Conservation (phyloP, 768 basidiomycete species). For the Gloeopeniophorella convolvens region DNA sequence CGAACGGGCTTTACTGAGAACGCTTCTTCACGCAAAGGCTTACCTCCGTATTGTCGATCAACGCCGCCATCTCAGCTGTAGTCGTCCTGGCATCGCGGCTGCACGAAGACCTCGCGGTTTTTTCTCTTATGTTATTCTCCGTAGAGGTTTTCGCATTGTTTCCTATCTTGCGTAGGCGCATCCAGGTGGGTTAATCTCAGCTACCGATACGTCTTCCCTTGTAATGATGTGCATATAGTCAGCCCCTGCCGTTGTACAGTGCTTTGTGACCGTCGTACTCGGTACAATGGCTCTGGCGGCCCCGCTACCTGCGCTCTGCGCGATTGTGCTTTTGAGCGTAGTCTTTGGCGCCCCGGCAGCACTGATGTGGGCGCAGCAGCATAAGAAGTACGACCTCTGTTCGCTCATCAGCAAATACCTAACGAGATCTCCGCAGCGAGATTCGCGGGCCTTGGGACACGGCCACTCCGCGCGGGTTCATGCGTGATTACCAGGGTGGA, state of each 20-base stretch:
- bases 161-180: slow-evolving; percentile 66
- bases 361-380: slow-evolving; percentile 79
- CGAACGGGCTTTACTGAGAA: not conserved
- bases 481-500: not conserved
- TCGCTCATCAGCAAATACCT: slow-evolving; percentile 11
- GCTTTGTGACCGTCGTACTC: slow-evolving; percentile 46
- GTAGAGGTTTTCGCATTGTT: slow-evolving; percentile 81
- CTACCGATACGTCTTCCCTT: slow-evolving; percentile 9
- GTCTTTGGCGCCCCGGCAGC: slow-evolving; percentile 69
- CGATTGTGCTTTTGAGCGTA: slow-evolving; percentile 44
- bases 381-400: slow-evolving; percentile 62
- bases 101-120: slow-evolving; percentile 75
- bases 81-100: slow-evolving; percentile 92
- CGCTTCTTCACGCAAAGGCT: slow-evolving; percentile 50
- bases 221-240: slow-evolving; percentile 31
- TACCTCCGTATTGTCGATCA: slow-evolving; percentile 80
- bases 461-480: slow-evolving; percentile 48
- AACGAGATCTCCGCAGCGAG: slow-evolving; percentile 47
- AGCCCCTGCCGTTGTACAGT: slow-evolving; percentile 40
- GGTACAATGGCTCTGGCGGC: slow-evolving; percentile 47
- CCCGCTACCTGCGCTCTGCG: slow-evolving; percentile 52
- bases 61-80: slow-evolving; percentile 87
- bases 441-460: slow-evolving; percentile 90
- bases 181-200: slow-evolving; percentile 45
- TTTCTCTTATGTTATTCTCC: slow-evolving; percentile 80